These are phyloP conservation scores for Terfezia boudieri DNA, from an alignment of 495 filamentous ascomycete species.

Conservation along the genomic window DNA sequence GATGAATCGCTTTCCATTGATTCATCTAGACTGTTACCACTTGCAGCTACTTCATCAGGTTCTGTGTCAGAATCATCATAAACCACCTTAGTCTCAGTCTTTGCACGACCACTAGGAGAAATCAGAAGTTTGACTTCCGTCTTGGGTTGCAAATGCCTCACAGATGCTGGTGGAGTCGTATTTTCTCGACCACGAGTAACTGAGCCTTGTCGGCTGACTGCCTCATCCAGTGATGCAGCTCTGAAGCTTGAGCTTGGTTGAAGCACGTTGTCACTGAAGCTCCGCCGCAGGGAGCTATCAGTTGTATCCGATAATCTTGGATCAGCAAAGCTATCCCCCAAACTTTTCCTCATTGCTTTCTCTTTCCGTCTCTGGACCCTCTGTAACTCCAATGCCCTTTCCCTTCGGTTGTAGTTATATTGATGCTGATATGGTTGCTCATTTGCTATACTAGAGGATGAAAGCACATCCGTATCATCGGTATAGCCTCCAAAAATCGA, in stretches of 20 bases:
- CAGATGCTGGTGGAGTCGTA: neutral
- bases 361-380: constrained; percentile 10
- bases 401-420: constrained; percentile 16
- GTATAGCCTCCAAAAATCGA: constrained; percentile 14
- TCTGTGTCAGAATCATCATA: constrained; percentile 11
- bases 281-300: neutral
- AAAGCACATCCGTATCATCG: neutral
- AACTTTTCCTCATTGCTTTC: constrained; percentile 5
- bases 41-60: constrained; percentile 3
- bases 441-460: neutral
- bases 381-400: constrained; percentile 15
- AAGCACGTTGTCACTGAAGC: constrained; percentile 10
- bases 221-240: constrained; percentile 14
- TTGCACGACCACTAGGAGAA: constrained; percentile 16
- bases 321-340: neutral
- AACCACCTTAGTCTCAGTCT: constrained; percentile 14
- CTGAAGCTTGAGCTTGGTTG: constrained; percentile 5
- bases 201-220: constrained; percentile 11
- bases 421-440: constrained; percentile 17
- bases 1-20: constrained; percentile 18
- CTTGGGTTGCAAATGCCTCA: neutral
- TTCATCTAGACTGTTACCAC: constrained; percentile 5
- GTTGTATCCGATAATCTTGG: neutral
- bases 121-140: constrained; percentile 16
- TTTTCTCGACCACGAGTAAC: constrained; percentile 1